phyloP scores from a whole-genome alignment of 345 rosid species.

The Isatis tinctoria region DNA sequence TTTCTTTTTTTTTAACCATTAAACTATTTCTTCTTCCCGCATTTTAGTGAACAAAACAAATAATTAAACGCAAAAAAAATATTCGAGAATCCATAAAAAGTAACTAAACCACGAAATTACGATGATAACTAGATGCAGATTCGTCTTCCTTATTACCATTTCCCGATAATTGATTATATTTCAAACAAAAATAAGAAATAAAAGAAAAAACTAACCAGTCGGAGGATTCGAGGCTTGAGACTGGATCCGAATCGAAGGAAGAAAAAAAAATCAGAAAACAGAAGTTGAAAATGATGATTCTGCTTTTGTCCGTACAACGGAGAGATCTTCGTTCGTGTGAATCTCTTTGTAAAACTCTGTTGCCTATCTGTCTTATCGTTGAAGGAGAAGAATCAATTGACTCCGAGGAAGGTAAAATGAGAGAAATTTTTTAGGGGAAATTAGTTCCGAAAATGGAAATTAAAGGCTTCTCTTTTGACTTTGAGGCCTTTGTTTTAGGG shows the following conservation, averaged over 20 bases:
- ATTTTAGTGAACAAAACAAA: conserved; percentile 5
- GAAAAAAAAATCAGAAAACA: too few species aligned
- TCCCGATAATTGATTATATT: background rate
- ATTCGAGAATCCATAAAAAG: background rate
- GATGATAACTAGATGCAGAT: background rate
- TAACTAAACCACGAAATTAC: background rate
- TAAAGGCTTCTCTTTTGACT: conserved; percentile 11
- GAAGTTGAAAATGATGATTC: background rate
- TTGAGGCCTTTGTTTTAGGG: background rate
- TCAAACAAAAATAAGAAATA: background rate
- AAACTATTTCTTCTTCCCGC: background rate
- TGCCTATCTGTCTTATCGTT: conserved; percentile 9
- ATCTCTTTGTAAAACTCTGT: background rate
- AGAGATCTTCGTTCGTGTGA: background rate
- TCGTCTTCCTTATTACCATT: background rate
- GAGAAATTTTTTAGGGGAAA: conserved; percentile 9
- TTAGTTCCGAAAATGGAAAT: conserved; percentile 16
- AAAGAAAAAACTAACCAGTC: conserved; percentile 6
- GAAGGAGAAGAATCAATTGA: background rate
- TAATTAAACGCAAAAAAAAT: background rate
- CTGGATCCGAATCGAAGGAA: conserved; percentile 4
- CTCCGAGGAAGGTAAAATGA: background rate
- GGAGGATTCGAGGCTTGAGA: conserved; percentile 6
- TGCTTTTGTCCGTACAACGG: background rate
- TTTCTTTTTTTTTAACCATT: background rate